Conservation (phyloP, 352 stramenopile genomes). For the Phytophthora nicotianae region DNA sequence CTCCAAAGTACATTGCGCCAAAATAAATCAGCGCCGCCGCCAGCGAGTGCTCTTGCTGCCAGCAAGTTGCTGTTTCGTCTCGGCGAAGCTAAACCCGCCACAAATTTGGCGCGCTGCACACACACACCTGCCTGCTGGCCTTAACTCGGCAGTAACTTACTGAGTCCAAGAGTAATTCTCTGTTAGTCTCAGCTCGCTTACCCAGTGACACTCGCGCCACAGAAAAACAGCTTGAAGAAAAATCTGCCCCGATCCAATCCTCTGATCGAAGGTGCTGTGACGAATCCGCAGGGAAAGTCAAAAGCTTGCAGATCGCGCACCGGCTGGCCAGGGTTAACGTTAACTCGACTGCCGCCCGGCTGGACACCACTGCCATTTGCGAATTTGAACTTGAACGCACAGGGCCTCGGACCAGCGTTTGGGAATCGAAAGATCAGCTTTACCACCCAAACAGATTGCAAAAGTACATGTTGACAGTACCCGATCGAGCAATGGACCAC, state of each 20-base stretch:
- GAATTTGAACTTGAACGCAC: conserved; percentile 35
- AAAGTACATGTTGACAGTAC: conserved; percentile 26
- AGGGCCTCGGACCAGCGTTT: conserved; percentile 3
- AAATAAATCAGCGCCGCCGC: conserved; percentile 26
- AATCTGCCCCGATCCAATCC: conserved; percentile 36
- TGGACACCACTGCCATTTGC: conserved; percentile 30
- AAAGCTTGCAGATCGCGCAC: conserved; percentile 26
- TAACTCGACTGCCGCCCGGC: conserved; percentile 25
- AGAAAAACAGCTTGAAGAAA: conserved; percentile 42
- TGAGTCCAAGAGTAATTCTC: neutral
- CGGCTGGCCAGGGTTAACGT: conserved; percentile 28
- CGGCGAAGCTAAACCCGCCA: neutral
- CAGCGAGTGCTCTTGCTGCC: neutral
- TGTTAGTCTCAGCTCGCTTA: conserved; percentile 7
- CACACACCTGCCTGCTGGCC: conserved; percentile 28
- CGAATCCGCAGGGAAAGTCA: conserved; percentile 42
- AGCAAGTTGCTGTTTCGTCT: conserved; percentile 8
- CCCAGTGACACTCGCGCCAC: conserved; percentile 28
- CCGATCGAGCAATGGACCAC: conserved; percentile 28
- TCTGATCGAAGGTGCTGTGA: conserved; percentile 41
- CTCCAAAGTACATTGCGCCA: neutral
- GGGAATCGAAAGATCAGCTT: conserved; percentile 2
- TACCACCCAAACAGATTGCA: conserved; percentile 1
- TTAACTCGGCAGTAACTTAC: conserved; percentile 4
- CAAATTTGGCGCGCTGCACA: conserved; percentile 36